phyloP scores from a whole-genome alignment of 2,329 filamentous ascomycete genomes.

The Teratosphaeria gauchensis region DNA sequence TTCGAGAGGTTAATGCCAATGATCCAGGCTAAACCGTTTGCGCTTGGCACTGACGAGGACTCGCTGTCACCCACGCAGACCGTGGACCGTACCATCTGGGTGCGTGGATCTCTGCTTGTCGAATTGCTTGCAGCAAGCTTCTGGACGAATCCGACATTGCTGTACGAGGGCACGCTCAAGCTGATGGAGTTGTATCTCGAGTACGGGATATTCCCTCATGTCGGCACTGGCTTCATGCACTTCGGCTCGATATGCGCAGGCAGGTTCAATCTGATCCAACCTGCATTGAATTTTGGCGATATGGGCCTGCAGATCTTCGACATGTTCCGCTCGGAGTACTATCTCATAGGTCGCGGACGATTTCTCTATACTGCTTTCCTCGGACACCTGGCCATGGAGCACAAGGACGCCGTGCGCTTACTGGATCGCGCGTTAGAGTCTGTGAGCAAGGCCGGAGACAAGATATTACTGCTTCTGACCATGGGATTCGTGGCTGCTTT shows the following conservation, averaged over 20 bases:
- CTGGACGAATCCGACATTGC: conserved; percentile 63
- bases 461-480: conserved; percentile 61
- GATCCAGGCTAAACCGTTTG: conserved; percentile 11
- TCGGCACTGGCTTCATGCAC: conserved; percentile 58
- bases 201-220: conserved; percentile 58
- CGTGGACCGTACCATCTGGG: conserved; percentile 46
- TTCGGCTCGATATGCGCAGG: conserved; percentile 57
- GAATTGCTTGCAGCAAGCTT: conserved; percentile 62
- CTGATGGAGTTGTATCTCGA: conserved; percentile 58
- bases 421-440: conserved; percentile 59
- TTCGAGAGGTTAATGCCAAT: conserved; percentile 44
- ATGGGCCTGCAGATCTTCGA: conserved; percentile 57
- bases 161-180: conserved; percentile 59
- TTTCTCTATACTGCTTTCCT: conserved; percentile 62
- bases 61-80: conserved; percentile 14
- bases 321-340: conserved; percentile 50
- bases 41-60: conserved; percentile 23
- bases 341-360: conserved; percentile 57
- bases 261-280: conserved; percentile 60
- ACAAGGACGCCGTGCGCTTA: conserved; percentile 48
- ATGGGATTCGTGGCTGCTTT: conserved; percentile 58
- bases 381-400: conserved; percentile 58
- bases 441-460: conserved; percentile 57
- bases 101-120: conserved; percentile 52
- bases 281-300: conserved; percentile 55